Percentiles rank a stretch among this genome's conserved stretches.
Conservation (phyloP, 768 basidiomycete genomes). For the Leccinum boreale region DNA sequence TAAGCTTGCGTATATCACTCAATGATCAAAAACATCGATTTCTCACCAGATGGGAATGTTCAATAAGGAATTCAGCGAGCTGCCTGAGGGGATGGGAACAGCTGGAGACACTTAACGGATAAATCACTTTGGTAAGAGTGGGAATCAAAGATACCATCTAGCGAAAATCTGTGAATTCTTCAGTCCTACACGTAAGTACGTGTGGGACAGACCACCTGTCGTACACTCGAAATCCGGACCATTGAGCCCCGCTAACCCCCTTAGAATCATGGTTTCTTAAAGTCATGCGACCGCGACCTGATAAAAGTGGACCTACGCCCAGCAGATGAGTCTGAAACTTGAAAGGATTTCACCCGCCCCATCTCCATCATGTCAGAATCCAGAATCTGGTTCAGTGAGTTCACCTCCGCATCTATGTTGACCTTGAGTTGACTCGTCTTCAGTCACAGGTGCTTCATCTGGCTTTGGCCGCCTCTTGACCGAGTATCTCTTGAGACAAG, state of each 20-base stretch:
- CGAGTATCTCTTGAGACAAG: constrained; percentile 32
- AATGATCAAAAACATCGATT: too few relatives aligned
- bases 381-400: constrained; percentile 14
- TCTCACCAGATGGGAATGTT: background rate
- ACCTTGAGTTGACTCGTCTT: background rate
- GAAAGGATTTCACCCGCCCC: background rate
- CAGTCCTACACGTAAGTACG: background rate
- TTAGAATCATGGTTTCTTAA: background rate
- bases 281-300: background rate
- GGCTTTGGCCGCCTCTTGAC: constrained; percentile 31
- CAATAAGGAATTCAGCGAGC: too few relatives aligned
- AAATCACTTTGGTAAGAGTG: background rate
- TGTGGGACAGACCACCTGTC: background rate
- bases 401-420: background rate
- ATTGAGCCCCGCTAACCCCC: background rate
- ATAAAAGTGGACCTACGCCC: background rate
- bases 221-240: background rate
- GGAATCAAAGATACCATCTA: background rate
- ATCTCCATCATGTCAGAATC: constrained; percentile 8
- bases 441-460: background rate
- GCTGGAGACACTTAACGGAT: background rate
- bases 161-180: background rate
- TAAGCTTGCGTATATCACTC: too few relatives aligned
- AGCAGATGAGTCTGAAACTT: background rate
- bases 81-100: background rate